Evolutionary conservation across 1,284 basidiomycete species (phyloP), one percentile per base, ranked within the genome.

Genomic region (Pseudozyma tsukubaensis): DNA sequence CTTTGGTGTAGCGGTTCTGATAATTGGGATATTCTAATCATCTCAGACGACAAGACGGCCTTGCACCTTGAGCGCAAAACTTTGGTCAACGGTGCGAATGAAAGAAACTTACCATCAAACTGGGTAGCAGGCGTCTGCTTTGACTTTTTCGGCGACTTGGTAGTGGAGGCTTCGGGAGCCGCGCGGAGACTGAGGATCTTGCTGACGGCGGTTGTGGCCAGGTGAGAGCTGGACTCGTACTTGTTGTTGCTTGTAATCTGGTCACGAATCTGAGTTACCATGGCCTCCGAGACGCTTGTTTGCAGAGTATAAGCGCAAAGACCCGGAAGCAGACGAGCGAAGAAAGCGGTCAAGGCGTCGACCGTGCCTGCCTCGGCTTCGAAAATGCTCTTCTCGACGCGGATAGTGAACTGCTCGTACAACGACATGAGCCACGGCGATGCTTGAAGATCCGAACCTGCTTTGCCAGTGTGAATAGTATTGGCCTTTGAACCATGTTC

Each of bases 1-100:
- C 64, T 73, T 72, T 63, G 50, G 72, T 65, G 61, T 74, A 74
- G 72, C 72, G 72, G 72, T 74, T 74, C 72, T 74, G 72, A 69
- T 61, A 59, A 59, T 63, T 52, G 59, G 65, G 61, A 58, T 18
- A 58, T 58, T 68, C 59, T 74, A 74, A 74, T 74, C 72, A 63
- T 74, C 57, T 66, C 61, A 49, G 53, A 35, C 59, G 65, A 59
- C 47, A 50, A 40, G n/a, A 29, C 13, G 16, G 18, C 18, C 16
- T 2, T 7, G n/a, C 1, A n/a, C 14, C 34, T 14, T 42, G 29
- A 36, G 32, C n/a, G 39, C 21, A 6, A n/a, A n/a, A n/a, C n/a
- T n/a, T n/a, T n/a, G n/a, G n/a, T n/a, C n/a, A n/a, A n/a, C n/a
- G 34, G 34, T 13, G 29, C 24, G 6, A 8, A 29, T 14, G 39